Conservation (phyloP, 2,329 filamentous ascomycete species). For the Cordyceps cicadae region DNA sequence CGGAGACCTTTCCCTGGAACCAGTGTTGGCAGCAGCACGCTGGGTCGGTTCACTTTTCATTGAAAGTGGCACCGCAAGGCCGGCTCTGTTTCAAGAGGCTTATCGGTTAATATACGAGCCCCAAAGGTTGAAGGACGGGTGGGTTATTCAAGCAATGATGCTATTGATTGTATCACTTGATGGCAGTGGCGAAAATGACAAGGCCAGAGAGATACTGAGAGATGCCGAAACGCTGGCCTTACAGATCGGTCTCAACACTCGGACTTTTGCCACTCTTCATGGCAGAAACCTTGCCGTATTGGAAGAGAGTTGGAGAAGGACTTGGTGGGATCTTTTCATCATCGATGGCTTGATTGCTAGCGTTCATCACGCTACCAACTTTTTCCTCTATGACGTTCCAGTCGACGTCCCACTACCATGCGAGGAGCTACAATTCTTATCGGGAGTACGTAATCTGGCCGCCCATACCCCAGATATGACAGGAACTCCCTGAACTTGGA, state of each 20-base stretch:
- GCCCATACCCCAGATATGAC: too few species aligned
- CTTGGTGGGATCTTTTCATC: slow-evolving; percentile 83
- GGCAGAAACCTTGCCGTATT: slow-evolving; percentile 57
- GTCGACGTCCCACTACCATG: slow-evolving; percentile 69
- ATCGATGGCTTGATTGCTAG: slow-evolving; percentile 78
- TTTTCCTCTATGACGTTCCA: slow-evolving; percentile 57
- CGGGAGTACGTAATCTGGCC: slow-evolving; percentile 39
- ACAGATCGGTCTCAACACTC: slow-evolving; percentile 66
- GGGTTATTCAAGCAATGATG: slow-evolving; percentile 68
- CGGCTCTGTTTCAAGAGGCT: slow-evolving; percentile 51
- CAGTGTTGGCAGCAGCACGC: slow-evolving; percentile 45
- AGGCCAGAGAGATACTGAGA: slow-evolving; percentile 57
- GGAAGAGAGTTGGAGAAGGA: slow-evolving; percentile 78
- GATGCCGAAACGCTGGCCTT: slow-evolving; percentile 65
- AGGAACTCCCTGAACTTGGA: too few species aligned
- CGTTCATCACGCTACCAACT: slow-evolving; percentile 64
- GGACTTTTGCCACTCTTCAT: slow-evolving; percentile 55
- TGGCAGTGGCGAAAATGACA: slow-evolving; percentile 62
- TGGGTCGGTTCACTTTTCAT: slow-evolving; percentile 51
- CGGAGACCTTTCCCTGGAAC: slow-evolving; percentile 39
- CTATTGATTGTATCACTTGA: slow-evolving; percentile 72
- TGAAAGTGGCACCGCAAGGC: slow-evolving; percentile 36
- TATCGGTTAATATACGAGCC: slow-evolving; percentile 41
- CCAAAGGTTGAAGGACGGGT: slow-evolving; percentile 44
- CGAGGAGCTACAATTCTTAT: slow-evolving; percentile 65